Conservation (phyloP, 2,329 filamentous ascomycete species). For the Beauveria bassiana region DNA sequence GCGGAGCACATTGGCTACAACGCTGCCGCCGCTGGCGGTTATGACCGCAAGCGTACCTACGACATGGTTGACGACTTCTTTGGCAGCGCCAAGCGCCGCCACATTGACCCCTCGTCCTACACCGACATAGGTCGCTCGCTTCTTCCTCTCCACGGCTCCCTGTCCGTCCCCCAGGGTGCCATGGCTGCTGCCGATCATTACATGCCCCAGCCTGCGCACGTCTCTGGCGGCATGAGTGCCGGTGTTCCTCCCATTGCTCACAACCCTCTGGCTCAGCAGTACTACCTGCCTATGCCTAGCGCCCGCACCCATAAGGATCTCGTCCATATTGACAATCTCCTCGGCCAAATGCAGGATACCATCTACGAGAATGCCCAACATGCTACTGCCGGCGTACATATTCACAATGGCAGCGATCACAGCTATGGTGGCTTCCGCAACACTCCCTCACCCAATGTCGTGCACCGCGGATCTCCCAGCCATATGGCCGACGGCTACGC, state of each 20-base stretch:
- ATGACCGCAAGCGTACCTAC: slow-evolving; percentile 74
- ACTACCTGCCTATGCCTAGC: slow-evolving; percentile 78
- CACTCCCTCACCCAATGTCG: slow-evolving; percentile 44
- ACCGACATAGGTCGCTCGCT: slow-evolving; percentile 84
- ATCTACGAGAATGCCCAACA: slow-evolving; percentile 89
- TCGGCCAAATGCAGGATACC: slow-evolving; percentile 92
- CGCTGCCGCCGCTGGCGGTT: slow-evolving; percentile 39
- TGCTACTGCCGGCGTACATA: slow-evolving; percentile 70
- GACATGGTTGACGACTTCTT: slow-evolving; percentile 93
- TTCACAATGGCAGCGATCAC: slow-evolving; percentile 59
- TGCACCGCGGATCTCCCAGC: slow-evolving; percentile 28
- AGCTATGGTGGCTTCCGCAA: slow-evolving; percentile 49
- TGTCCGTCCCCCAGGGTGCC: slow-evolving; percentile 49
- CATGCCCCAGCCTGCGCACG: slow-evolving; percentile 34
- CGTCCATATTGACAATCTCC: slow-evolving; percentile 85
- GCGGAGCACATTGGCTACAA: slow-evolving; percentile 59
- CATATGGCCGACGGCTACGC: slow-evolving; percentile 26
- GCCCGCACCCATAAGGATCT: slow-evolving; percentile 90
- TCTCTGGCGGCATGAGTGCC: slow-evolving; percentile 43
- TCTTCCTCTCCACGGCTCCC: slow-evolving; percentile 69
- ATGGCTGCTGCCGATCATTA: slow-evolving; percentile 44
- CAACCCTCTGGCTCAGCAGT: slow-evolving; percentile 58
- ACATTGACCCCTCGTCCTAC: slow-evolving; percentile 85
- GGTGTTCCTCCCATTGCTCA: slow-evolving; percentile 54
- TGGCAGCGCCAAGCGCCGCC: slow-evolving; percentile 81